These are phyloP conservation scores for Grosmannia serpens DNA, from an alignment of 2,329 filamentous ascomycete genomes.

Conservation along the genomic window DNA sequence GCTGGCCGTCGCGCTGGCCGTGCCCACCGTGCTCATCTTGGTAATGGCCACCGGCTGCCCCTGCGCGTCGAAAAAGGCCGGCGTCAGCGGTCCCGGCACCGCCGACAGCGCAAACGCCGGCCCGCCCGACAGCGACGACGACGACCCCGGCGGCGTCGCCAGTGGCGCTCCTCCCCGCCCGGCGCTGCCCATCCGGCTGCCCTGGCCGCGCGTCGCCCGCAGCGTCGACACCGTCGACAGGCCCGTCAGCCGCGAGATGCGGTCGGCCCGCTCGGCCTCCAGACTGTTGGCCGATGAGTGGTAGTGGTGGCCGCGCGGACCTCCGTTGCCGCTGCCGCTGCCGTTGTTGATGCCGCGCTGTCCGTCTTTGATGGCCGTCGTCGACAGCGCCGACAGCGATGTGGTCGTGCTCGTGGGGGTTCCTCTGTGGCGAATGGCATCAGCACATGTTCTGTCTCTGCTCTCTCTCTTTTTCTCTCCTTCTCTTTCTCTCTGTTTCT, in stretches of 20 bases:
- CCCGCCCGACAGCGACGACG: not conserved
- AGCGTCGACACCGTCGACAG: constrained; percentile 74
- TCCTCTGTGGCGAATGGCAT: constrained; percentile 43
- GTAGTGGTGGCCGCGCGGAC: constrained; percentile 37
- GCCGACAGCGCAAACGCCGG: not conserved
- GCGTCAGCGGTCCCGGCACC: constrained; percentile 29
- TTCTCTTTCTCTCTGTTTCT: not conserved
- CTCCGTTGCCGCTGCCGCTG: constrained; percentile 19
- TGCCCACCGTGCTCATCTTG: constrained; percentile 84
- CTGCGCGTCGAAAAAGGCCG: constrained; percentile 72
- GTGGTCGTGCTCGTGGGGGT: constrained; percentile 90
- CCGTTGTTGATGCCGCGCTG: constrained; percentile 52
- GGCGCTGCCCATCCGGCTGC: constrained; percentile 16
- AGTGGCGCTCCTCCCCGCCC: constrained; percentile 16
- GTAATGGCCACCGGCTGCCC: constrained; percentile 56
- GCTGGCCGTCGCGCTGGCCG: constrained; percentile 71
- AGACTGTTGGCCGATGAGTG: constrained; percentile 59
- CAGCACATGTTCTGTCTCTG: not conserved
- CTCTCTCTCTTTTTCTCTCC: not conserved
- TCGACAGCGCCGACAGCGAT: constrained; percentile 82
- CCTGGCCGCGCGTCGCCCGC: constrained; percentile 28
- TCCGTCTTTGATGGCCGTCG: constrained; percentile 92
- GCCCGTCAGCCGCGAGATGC: constrained; percentile 89
- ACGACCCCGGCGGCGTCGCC: not conserved
- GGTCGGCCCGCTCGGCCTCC: constrained; percentile 85